phyloP scores from a whole-genome alignment of 768 basidiomycete genomes.

The Pholiota conissans region DNA sequence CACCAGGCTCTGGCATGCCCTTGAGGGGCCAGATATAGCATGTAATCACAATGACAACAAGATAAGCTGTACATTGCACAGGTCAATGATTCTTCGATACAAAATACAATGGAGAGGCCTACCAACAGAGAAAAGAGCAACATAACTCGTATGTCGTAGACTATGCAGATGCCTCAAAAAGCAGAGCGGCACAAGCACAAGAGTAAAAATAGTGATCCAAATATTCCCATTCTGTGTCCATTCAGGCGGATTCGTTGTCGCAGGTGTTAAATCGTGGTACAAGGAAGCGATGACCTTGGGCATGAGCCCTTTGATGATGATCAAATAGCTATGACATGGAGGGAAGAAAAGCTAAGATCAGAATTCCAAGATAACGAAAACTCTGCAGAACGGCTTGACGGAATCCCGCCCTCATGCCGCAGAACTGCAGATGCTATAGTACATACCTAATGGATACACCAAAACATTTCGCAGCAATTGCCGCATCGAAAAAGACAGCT shows the following conservation, averaged over 20 bases:
- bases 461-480: constrained; percentile 95
- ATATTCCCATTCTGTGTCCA: constrained; percentile 78
- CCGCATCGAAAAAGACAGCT: constrained; percentile 88
- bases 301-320: constrained; percentile 91
- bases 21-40: constrained; percentile 79
- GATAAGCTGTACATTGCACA: constrained; percentile 53
- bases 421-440: not conserved
- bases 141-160: constrained; percentile 86
- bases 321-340: constrained; percentile 62
- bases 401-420: not conserved
- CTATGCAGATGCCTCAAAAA: constrained; percentile 85
- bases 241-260: constrained; percentile 61
- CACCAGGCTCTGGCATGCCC: constrained; percentile 61
- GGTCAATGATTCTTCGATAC: not conserved
- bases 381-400: constrained; percentile 8
- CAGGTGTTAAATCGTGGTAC: constrained; percentile 74
- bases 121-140: constrained; percentile 90
- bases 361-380: constrained; percentile 1
- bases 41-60: constrained; percentile 74
- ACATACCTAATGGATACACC: constrained; percentile 91
- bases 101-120: not conserved
- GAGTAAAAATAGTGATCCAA: constrained; percentile 83
- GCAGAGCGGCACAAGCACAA: constrained; percentile 74
- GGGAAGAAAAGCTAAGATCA: not conserved
- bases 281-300: constrained; percentile 86